phyloP scores from a whole-genome alignment of 129 eudicot genomes.

The Flaveria brownii region DNA sequence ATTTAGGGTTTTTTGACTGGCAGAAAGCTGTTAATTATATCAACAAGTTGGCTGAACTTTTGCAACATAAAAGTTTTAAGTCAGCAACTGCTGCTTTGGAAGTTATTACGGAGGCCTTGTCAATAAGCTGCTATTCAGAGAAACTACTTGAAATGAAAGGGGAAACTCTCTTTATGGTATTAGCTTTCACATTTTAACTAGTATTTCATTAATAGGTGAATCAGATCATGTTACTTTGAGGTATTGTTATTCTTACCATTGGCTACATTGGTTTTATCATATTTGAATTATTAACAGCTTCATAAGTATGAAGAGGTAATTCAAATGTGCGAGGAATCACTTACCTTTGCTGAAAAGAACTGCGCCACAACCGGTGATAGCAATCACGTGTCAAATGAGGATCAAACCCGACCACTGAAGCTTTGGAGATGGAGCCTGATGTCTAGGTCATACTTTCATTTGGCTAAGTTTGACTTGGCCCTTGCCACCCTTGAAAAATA shows the following conservation, averaged over 20 bases:
- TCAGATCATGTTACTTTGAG: background rate
- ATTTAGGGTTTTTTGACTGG: constrained; percentile 34
- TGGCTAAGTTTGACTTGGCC: constrained; percentile 80
- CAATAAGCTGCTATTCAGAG: constrained; percentile 71
- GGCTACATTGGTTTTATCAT: background rate
- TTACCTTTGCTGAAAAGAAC: constrained; percentile 59
- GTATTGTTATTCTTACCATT: background rate
- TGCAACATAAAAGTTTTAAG: constrained; percentile 56
- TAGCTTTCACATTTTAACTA: constrained; percentile 22
- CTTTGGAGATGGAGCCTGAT: constrained; percentile 74
- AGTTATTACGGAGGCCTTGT: constrained; percentile 52
- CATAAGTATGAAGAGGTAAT: constrained; percentile 69
- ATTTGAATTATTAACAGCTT: constrained; percentile 47
- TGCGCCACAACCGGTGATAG: constrained; percentile 24
- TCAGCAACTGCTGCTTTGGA: constrained; percentile 60
- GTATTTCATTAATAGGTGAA: background rate
- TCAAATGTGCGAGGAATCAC: constrained; percentile 74
- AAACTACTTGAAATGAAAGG: constrained; percentile 78
- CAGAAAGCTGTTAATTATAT: constrained; percentile 62
- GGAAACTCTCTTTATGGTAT: constrained; percentile 70
- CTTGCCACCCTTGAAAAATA: constrained; percentile 60
- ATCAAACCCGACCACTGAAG: constrained; percentile 30
- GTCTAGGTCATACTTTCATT: constrained; percentile 59
- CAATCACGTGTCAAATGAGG: constrained; percentile 28
- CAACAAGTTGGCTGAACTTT: constrained; percentile 47